Evolutionary conservation across 108 stramenopile genomes (phyloP).

Genomic region (Nitzschia palea): DNA sequence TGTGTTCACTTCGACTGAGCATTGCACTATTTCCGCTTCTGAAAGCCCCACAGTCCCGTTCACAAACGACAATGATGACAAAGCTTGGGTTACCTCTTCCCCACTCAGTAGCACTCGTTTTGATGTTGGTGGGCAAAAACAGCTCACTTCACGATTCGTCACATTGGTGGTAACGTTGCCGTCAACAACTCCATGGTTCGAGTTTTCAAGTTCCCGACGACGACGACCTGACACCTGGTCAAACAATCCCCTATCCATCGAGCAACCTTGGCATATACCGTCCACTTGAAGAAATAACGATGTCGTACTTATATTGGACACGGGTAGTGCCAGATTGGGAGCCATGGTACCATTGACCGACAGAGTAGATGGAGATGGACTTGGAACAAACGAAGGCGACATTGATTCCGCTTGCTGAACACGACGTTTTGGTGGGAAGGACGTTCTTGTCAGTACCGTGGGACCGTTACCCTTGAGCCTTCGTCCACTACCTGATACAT

Average conservation of each 20-base stretch:
- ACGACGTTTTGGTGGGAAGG: no score
- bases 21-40: not conserved
- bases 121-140: not conserved
- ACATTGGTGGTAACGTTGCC: not conserved
- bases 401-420: no score
- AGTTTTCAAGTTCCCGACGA: not conserved
- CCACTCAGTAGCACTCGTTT: not conserved
- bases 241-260: not conserved
- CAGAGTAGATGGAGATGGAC: no score
- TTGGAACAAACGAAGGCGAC: no score
- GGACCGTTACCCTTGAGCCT: no score
- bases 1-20: not conserved
- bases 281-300: not conserved
- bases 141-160: not conserved
- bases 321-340: no score
- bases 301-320: no score
- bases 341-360: no score
- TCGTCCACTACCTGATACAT: no score
- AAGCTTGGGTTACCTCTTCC: not conserved
- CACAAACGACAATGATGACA: not conserved
- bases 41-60: not conserved
- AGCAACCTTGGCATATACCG: not conserved
- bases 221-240: not conserved
- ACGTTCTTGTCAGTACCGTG: no score
- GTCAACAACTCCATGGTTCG: no score